Base-by-base conservation (phyloP, 495 filamentous ascomycete genomes). In the Stereocaulon alpinum region DNA sequence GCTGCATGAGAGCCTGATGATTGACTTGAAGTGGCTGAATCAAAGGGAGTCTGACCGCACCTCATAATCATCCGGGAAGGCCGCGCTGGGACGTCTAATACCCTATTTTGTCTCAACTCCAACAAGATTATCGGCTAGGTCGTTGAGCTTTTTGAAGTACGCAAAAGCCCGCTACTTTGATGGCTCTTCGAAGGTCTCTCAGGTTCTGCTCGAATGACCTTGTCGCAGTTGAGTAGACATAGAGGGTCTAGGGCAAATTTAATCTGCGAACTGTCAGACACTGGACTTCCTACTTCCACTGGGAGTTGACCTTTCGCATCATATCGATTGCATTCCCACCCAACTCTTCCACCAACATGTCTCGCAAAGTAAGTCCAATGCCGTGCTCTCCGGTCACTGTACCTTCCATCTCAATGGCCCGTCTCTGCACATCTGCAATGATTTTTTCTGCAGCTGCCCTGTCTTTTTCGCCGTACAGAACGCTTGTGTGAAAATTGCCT, bases 211-310 rank as follows among this genome's bases (percentile, higher is more conserved):
- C 82, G 73, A 27, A 86, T 76, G 52, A 86, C 75, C 66, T 87
- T 87, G 69, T 87, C 83, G 60, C 80, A 84, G 66, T 87, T 87
- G 37, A 86, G 76, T 57, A 86, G 61, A 66, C 83, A 81, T 27
- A 81, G 73, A 9, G 83, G 83, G 66, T 87, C 83, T 61, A 82
- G 80, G 6, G 83, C 82, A 63, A 80, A 70, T 74, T 87, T 86
- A 47, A 86, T 67, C 81, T 84, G 61, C 51, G 12, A 48, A 49
- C 29, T 0, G 10, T 58, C 32, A 54, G 61, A 69, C 59, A 65
- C 54, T 41, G 55, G 10, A 45, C 30, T 58, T 49, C 6, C 48
- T 56, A 10, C 15, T 41, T 29, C 14, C 34, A 9, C 7, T 6
- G 22, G 27, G 24, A 27, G 15, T 18, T 60, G 37, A 83, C 79